phyloP scores from a whole-genome alignment of 805 yeast genomes.

The Schwanniomyces polymorphus region DNA sequence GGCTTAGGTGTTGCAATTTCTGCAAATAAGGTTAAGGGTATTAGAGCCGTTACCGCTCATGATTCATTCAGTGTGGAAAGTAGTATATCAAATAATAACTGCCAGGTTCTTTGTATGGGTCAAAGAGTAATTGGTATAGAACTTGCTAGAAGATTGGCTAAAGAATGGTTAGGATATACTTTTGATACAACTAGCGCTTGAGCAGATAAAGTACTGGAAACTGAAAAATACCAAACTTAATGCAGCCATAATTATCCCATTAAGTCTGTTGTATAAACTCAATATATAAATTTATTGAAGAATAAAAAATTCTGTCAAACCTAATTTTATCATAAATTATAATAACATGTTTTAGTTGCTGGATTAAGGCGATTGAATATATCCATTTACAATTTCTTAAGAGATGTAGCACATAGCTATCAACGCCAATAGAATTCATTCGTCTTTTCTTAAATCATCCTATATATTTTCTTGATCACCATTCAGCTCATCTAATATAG shows the following conservation, averaged over 20 bases:
- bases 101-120: slow-evolving; percentile 49
- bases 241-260: too few relatives aligned
- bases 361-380: slow-evolving; percentile 2
- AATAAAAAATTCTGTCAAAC: neutral
- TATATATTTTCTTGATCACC: neutral
- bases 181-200: slow-evolving; percentile 41
- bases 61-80: slow-evolving; percentile 49
- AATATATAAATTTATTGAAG: too few relatives aligned
- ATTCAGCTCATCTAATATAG: neutral
- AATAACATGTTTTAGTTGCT: slow-evolving; percentile 7
- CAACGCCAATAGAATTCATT: slow-evolving; percentile 6
- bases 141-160: slow-evolving; percentile 42
- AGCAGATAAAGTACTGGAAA: slow-evolving; percentile 40
- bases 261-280: too few relatives aligned
- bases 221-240: slow-evolving; percentile 21
- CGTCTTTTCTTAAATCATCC: slow-evolving; percentile 4
- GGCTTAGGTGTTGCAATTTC: slow-evolving; percentile 51
- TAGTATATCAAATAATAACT: slow-evolving; percentile 41
- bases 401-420: slow-evolving; percentile 7
- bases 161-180: slow-evolving; percentile 43
- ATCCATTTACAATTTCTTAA: slow-evolving; percentile 9
- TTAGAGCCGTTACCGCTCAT: slow-evolving; percentile 50
- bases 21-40: slow-evolving; percentile 48
- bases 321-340: slow-evolving; percentile 2
- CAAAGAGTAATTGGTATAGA: slow-evolving; percentile 47